A percentile compares a stretch with the other conserved stretches of the same genome.
phyloP scores from a whole-genome alignment of 2,329 filamentous ascomycete genomes.

The Colletotrichum siamense region DNA sequence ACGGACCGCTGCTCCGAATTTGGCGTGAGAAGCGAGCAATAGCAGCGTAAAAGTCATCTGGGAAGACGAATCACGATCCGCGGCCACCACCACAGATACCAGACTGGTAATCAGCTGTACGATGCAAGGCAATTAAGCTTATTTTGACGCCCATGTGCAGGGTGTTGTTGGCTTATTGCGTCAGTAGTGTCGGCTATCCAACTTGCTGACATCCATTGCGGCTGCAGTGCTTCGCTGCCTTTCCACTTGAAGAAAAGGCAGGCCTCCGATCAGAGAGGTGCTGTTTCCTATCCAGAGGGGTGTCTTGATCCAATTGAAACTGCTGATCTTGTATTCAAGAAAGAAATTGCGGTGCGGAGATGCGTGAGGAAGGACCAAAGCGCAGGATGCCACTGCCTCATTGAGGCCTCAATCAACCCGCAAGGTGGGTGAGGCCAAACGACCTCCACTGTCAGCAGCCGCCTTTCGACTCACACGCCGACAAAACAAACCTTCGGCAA shows the following conservation, averaged over 20 bases:
- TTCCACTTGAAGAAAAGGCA: background rate
- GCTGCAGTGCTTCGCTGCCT: background rate
- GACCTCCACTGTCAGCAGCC: background rate
- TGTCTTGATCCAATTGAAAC: background rate
- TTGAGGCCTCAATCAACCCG: background rate
- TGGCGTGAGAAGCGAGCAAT: background rate
- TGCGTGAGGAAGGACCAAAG: background rate
- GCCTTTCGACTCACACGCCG: background rate
- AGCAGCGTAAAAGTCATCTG: background rate
- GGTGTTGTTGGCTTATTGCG: background rate
- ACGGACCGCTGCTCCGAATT: background rate
- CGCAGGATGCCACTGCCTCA: background rate
- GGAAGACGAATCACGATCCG: background rate
- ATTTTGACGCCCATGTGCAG: background rate
- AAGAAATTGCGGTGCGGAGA: background rate
- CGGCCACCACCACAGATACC: background rate
- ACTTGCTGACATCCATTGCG: background rate
- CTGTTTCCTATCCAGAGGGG: background rate
- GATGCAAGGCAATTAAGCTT: background rate
- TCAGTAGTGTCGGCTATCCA: background rate
- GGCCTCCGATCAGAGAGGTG: background rate
- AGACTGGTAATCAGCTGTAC: accelerated
- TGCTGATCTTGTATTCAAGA: background rate
- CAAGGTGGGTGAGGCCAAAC: background rate
- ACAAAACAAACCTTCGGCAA: background rate